Evolutionary conservation across 2,329 filamentous ascomycete species (phyloP), one percentile per base, ranked within the genome.

Genomic region (Boeremia lycopersici): DNA sequence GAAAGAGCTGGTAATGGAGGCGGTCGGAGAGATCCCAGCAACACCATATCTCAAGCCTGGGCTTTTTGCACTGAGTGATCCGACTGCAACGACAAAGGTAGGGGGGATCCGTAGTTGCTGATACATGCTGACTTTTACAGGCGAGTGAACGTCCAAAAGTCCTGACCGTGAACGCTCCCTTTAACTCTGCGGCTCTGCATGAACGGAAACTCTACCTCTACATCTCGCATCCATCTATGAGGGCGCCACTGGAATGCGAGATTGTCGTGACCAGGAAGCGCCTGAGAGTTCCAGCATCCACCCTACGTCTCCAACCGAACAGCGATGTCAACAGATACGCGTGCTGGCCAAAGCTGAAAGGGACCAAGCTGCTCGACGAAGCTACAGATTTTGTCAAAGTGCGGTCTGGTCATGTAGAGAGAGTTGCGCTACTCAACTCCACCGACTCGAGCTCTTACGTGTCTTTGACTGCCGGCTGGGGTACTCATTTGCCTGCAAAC

Each of bases 1-100:
- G 30, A 76, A 75, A 48, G 75, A 77, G 48, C 52, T 77, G 19
- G 62, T 77, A 3, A 68, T 76, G 61, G 73, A 63, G 29, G 67
- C 71, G 19, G 62, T 76, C 23, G 63, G 67, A 15, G 73, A 75
- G 36, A 67, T 76, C 25, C 63, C 72, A 26, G 64, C 60, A 0
- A 67, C 62, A 3, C 59, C 68, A 10, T 67, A 71, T 51, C 48
- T 74, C 25, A 70, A 64, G 38, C 59, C 53, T 19, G 71, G 68
- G 1, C 46, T 70, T 7, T 69, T 69, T 48, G 61, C 65, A 6
- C 49, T 73, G 38, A 58, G 53, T 11, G 62, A 67, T 36, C 33
- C 61, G 9, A 49, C 49, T 29, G 41, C 44, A 38, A 56, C 53
- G 9, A 26, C 54, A 28, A 52, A 64, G 59, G 72, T 69, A 64